Percentiles rank a stretch among this genome's conserved stretches.
These are phyloP conservation scores for Helichrysum umbraculigerum DNA, from an alignment of 129 eudicot genomes.

Conservation along the genomic window DNA sequence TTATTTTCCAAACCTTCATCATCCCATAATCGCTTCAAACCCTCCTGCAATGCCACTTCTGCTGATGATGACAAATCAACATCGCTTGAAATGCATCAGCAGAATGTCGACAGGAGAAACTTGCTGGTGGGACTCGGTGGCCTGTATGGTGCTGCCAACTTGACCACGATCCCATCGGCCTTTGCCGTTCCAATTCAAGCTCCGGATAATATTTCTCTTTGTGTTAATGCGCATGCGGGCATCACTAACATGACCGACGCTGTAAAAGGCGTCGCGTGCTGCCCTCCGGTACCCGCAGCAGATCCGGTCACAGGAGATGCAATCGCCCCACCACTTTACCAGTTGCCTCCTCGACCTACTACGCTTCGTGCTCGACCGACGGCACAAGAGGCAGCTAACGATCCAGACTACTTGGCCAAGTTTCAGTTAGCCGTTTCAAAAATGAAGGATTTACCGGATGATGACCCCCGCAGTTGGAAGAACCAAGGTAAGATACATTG, in stretches of 20 bases:
- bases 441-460: slow-evolving; percentile 44
- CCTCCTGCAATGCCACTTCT: neutral
- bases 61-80: neutral
- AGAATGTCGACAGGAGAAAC: slow-evolving; percentile 16
- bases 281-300: neutral
- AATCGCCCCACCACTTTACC: neutral
- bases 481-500: slow-evolving; percentile 51
- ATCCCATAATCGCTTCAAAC: neutral
- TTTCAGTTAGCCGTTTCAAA: slow-evolving; percentile 22
- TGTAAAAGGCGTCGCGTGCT: neutral
- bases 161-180: slow-evolving; percentile 7
- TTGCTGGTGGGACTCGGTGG: slow-evolving; percentile 21
- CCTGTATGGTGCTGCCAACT: slow-evolving; percentile 6
- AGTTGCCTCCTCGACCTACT: neutral
- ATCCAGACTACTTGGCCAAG: neutral
- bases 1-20: neutral
- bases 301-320: neutral
- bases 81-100: neutral
- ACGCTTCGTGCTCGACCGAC: neutral
- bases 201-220: neutral
- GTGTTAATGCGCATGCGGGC: neutral
- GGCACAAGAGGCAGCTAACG: neutral
- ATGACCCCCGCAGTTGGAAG: slow-evolving; percentile 43
- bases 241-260: neutral
- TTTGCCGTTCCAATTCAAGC: neutral